Conservation (phyloP, 2,329 filamentous ascomycete species). For the Onygenales sp. region DNA sequence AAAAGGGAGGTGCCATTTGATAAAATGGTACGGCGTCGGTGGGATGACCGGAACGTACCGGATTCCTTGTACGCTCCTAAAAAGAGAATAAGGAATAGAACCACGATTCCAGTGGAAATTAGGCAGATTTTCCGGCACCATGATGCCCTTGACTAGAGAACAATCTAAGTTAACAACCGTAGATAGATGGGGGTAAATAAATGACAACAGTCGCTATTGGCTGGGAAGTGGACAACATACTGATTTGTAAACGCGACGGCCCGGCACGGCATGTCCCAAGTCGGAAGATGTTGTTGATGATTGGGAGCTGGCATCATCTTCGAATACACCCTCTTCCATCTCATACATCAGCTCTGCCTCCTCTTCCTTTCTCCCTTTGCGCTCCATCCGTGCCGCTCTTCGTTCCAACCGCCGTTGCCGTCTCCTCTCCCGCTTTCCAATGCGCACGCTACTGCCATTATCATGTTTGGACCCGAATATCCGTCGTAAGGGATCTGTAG, state of each 20-base stretch:
- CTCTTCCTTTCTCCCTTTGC: constrained; percentile 38
- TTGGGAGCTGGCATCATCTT: constrained; percentile 55
- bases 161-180: not conserved
- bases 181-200: not conserved
- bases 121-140: constrained; percentile 25
- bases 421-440: constrained; percentile 43
- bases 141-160: constrained; percentile 12
- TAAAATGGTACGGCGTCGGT: constrained; percentile 22
- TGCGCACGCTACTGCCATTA: constrained; percentile 39
- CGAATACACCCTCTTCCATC: constrained; percentile 73
- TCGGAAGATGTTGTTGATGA: constrained; percentile 51
- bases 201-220: not conserved
- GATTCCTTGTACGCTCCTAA: constrained; percentile 51
- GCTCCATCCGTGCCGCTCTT: constrained; percentile 34
- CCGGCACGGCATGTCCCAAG: constrained; percentile 34
- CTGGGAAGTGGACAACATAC: constrained; percentile 10
- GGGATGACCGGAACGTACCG: constrained; percentile 21
- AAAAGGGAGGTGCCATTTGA: constrained; percentile 85
- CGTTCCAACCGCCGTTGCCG: constrained; percentile 39
- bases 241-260: constrained; percentile 21
- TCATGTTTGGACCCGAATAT: constrained; percentile 27
- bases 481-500: constrained; percentile 27
- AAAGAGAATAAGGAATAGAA: constrained; percentile 46
- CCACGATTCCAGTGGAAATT: constrained; percentile 36
- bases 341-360: constrained; percentile 78